Evolutionary conservation across 305 asterid species (phyloP).

Genomic region (Ruellia speciosa): DNA sequence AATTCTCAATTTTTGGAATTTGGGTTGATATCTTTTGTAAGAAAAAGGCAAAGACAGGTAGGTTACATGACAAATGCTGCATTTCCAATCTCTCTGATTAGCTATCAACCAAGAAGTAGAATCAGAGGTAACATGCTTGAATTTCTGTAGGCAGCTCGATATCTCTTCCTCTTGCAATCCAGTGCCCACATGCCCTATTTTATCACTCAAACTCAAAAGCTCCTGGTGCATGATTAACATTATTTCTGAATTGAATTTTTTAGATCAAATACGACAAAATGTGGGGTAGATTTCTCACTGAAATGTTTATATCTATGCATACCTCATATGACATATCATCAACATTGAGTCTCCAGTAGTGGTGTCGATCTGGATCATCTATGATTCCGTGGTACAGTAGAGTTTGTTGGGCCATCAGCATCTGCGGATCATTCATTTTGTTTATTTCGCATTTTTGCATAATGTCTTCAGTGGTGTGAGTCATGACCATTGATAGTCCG

Average conservation of each 20-base stretch:
- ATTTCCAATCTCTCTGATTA: slow-evolving; percentile 35
- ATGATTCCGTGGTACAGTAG: slow-evolving; percentile 24
- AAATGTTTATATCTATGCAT: not conserved
- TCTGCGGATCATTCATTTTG: slow-evolving; percentile 22
- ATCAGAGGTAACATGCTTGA: slow-evolving; percentile 22
- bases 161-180: slow-evolving; percentile 54
- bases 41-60: not conserved
- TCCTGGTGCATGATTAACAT: slow-evolving; percentile 28
- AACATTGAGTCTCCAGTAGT: slow-evolving; percentile 43
- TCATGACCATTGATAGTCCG: not conserved
- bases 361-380: slow-evolving; percentile 27
- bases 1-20: not conserved
- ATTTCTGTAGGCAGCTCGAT: slow-evolving; percentile 28
- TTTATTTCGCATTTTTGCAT: not conserved
- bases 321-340: slow-evolving; percentile 57
- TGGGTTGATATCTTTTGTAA: no score
- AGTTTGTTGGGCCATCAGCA: slow-evolving; percentile 36
- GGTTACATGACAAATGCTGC: slow-evolving; percentile 62
- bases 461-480: not conserved
- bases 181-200: slow-evolving; percentile 47
- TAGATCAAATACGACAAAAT: not conserved
- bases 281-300: not conserved
- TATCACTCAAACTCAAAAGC: slow-evolving; percentile 46
- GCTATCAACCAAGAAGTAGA: slow-evolving; percentile 9
- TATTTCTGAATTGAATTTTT: not conserved